Conservation (phyloP, 78 protist genomes). For the Dictyostelium purpureum region DNA sequence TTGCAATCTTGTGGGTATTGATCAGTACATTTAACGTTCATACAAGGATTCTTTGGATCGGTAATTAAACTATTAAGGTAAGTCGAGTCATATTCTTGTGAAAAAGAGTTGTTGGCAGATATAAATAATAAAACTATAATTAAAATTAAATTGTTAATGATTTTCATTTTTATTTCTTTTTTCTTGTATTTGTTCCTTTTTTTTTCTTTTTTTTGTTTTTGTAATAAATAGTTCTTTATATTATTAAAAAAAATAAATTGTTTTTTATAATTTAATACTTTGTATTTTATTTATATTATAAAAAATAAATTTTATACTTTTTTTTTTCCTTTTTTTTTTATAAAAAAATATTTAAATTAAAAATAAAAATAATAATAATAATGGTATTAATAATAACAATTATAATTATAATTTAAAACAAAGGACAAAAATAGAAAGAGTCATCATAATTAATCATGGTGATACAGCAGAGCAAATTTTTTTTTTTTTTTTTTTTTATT, state of each 20-base stretch:
- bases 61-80: neutral
- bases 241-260: neutral
- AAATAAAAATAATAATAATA: neutral
- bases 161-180: neutral
- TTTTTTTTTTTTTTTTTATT: too few species aligned
- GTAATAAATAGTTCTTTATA: neutral
- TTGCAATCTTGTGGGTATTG: neutral
- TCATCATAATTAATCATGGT: too few species aligned
- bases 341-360: neutral
- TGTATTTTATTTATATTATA: neutral
- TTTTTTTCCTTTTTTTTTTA: neutral
- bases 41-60: constrained; percentile 7
- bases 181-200: neutral
- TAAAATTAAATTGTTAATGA: neutral
- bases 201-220: neutral
- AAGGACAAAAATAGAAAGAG: too few species aligned
- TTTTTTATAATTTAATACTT: neutral
- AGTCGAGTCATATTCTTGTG: neutral
- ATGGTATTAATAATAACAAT: too few species aligned
- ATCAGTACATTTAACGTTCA: neutral
- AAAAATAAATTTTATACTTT: neutral
- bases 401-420: too few species aligned
- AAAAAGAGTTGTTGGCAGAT: neutral
- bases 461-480: too few species aligned
- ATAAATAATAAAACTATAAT: neutral